Evolutionary conservation across 768 basidiomycete species (phyloP), one percentile per base, ranked within the genome.

Genomic region (Pleurotus sapidus): DNA sequence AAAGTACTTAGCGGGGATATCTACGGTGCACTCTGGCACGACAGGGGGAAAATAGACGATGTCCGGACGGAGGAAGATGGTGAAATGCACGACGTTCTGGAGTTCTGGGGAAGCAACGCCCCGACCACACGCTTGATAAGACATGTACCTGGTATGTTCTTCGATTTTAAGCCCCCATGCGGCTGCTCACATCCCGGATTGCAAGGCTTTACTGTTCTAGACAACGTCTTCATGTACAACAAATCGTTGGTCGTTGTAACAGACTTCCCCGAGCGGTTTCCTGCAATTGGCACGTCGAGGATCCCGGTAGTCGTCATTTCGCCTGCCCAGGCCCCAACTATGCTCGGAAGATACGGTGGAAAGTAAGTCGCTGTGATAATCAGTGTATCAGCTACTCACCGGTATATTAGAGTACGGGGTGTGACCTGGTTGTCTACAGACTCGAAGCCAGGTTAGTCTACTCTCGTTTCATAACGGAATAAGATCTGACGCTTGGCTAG

Each of bases 181-280:
- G 25, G 46, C 46, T 51, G 49, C 25, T 50, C 49, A 9, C 46
- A 37, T 30, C 25, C 8, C 30, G 9, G 30, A 2, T 11, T 11
- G 30, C 42, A 62, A 95, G 94, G 94, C 3, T 91, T 86, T 72
- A 93, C 90, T 0, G 82, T 94, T 45, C 74, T 95, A 56, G 91
- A 95, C 64, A 88, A 91, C 59, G 78, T 92, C n/a, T 83, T 88
- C 64, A 70, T 89, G n/a, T 75, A 81, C 63, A 85, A 89, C 61
- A 85, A 86, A 8, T 84, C 84, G 2, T 79, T 92, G 59, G 91
- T 84, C 68, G 69, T 95, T 58, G 86, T 95, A 37, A 82, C 87
- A 3, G 86, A 93, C 66, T 76, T 85, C 58, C 77, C 78, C 4
- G 68, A 76, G 1, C 71, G 74, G n/a, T 79, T 93, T 49, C 94